phyloP scores from a whole-genome alignment of 2,329 filamentous ascomycete genomes.

The Calonectria pseudoturangicola region DNA sequence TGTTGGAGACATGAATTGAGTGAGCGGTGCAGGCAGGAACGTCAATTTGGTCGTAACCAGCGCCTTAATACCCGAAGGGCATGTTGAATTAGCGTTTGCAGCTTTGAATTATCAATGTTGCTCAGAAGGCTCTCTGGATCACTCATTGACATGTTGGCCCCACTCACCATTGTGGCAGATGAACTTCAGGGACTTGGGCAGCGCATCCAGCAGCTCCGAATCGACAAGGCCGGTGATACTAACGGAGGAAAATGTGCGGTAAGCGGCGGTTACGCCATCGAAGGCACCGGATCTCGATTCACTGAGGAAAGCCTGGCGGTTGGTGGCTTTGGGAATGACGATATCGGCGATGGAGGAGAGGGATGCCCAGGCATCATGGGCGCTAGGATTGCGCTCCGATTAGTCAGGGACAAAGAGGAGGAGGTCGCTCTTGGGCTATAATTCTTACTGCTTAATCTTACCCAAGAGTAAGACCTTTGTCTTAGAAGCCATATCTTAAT shows the following conservation, averaged over 20 bases:
- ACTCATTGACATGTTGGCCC: background rate
- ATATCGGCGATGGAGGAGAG: slow-evolving; percentile 79
- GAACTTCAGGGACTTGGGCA: slow-evolving; percentile 73
- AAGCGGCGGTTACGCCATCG: slow-evolving; percentile 79
- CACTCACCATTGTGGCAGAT: slow-evolving; percentile 76
- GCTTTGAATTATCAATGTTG: too few species aligned
- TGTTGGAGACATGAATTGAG: slow-evolving; percentile 84
- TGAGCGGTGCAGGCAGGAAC: slow-evolving; percentile 81
- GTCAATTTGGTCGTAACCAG: slow-evolving; percentile 91
- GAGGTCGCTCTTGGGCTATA: background rate
- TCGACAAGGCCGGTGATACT: slow-evolving; percentile 82
- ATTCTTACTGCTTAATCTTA: slow-evolving; percentile 62
- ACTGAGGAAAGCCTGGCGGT: slow-evolving; percentile 79
- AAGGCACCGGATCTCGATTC: slow-evolving; percentile 80
- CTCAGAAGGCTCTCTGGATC: background rate
- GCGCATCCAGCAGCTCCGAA: slow-evolving; percentile 77
- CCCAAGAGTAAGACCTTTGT: slow-evolving; percentile 64
- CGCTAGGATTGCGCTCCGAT: slow-evolving; percentile 65
- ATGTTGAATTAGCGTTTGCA: background rate
- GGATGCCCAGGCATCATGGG: slow-evolving; percentile 77
- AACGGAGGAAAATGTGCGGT: slow-evolving; percentile 82
- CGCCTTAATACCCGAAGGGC: slow-evolving; percentile 68
- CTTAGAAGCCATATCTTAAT: slow-evolving; percentile 52
- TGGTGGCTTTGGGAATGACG: slow-evolving; percentile 75
- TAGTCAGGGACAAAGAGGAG: background rate